phyloP scores from a whole-genome alignment of 176 grass and related monocot species.

The Eragrostis nindensis region DNA sequence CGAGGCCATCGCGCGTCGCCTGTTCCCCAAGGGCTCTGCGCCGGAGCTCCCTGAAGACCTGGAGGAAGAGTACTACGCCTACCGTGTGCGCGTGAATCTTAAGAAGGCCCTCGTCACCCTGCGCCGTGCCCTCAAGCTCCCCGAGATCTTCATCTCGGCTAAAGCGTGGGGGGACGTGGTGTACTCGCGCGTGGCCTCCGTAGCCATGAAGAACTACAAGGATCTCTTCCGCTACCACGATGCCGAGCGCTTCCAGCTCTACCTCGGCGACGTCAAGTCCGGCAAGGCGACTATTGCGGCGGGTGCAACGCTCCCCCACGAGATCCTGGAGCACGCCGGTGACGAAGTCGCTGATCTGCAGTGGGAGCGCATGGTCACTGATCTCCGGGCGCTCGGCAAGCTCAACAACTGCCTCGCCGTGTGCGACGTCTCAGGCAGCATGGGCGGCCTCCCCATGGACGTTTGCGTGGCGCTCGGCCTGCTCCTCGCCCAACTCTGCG shows the following conservation, averaged over 20 bases:
- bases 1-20: no score
- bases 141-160: slow-evolving; percentile 72
- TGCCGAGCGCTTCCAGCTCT: slow-evolving; percentile 47
- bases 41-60: slow-evolving; percentile 35
- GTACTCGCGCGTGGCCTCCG: slow-evolving; percentile 75
- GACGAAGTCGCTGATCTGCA: slow-evolving; percentile 62
- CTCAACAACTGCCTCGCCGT: slow-evolving; percentile 73
- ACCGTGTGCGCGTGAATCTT: slow-evolving; percentile 57
- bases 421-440: slow-evolving; percentile 84
- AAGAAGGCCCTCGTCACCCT: slow-evolving; percentile 55
- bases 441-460: slow-evolving; percentile 48
- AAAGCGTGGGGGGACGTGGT: slow-evolving; percentile 53
- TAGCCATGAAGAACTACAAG: slow-evolving; percentile 86
- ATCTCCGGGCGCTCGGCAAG: slow-evolving; percentile 42
- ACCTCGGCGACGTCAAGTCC: slow-evolving; percentile 53
- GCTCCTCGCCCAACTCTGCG: slow-evolving; percentile 68
- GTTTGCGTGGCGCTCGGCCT: slow-evolving; percentile 78
- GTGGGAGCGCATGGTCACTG: slow-evolving; percentile 65
- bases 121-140: slow-evolving; percentile 51
- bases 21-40: slow-evolving; percentile 22
- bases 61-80: slow-evolving; percentile 55
- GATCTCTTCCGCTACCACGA: slow-evolving; percentile 64
- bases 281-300: slow-evolving; percentile 76
- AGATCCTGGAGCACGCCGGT: slow-evolving; percentile 40
- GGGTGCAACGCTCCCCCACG: slow-evolving; percentile 71